Evolutionary conservation across 148 eudicot species (phyloP), one percentile per base, ranked within the genome.

Genomic region (Silene latifolia): DNA sequence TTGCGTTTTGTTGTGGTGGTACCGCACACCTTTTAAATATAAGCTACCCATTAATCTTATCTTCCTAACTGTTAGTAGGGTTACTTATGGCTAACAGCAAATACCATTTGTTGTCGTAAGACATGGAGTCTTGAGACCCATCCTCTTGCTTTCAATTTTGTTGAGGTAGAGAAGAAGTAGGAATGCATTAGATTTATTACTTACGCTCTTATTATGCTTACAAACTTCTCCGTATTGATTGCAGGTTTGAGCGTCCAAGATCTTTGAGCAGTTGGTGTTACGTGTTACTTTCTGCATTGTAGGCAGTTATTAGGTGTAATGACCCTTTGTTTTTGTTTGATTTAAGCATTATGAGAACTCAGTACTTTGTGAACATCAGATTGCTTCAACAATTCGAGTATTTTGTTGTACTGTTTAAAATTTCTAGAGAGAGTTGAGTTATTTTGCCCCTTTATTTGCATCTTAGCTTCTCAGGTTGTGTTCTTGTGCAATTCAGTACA

Each of bases 211-310:
- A 4, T 20, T 18, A 1, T 46, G 29, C 25, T 76, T 29, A 12
- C 61, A 10, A 60, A 11, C 63, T 32, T 20, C 24, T 23, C 29
- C 0, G 15, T 7, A 1, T 72, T 7, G 44, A 3, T 32, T 78
- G 60, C 79, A 80, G 82, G 82, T 63, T 57, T 80, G 78, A 80
- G 82, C 8, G 82, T 80, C 39, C 82, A 80, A 71, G 82, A 80
- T 72, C 79, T 80, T 9, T 80, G 19, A 71, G 64, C 72, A 0
- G 19, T 8, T 74, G 44, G 60, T 69, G 61, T 70, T 66, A 67
- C 57, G 60, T 69, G 61, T 70, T 66, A 67, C 65, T 76, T 80
- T 64, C 61, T 48, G 53, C 60, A 29, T 65, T 63, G 72, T 71
- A 80, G 73, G 67, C 73, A 69, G 79, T 75, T 75, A 59, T 73